These are phyloP conservation scores for Eucalyptus globulus DNA, from an alignment of 345 rosid species.

Conservation along the genomic window DNA sequence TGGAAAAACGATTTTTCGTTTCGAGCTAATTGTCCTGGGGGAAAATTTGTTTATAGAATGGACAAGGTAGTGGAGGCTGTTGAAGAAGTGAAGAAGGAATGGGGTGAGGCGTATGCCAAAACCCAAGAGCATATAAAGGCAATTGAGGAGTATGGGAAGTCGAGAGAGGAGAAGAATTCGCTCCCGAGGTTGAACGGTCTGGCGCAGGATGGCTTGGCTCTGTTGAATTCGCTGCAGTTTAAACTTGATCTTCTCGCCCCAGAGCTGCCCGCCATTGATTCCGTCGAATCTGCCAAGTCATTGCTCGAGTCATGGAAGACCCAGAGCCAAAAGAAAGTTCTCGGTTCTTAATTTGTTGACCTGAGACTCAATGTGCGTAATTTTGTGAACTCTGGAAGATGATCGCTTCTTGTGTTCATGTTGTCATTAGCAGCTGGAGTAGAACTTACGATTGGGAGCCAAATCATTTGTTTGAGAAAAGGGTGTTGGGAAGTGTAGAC, in stretches of 20 bases:
- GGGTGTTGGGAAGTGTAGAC: too few relatives aligned
- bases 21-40: neutral
- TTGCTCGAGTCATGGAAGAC: conserved; percentile 67
- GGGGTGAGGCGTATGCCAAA: conserved; percentile 56
- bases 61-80: conserved; percentile 76
- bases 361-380: too few relatives aligned
- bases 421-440: too few relatives aligned
- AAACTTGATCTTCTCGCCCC: conserved; percentile 82
- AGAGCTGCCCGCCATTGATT: conserved; percentile 56
- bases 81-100: conserved; percentile 78
- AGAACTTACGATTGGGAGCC: too few relatives aligned
- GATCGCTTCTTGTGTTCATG: too few relatives aligned
- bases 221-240: conserved; percentile 64
- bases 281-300: conserved; percentile 36
- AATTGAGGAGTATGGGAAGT: conserved; percentile 54
- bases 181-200: conserved; percentile 64
- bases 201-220: conserved; percentile 66
- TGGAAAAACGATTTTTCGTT: neutral
- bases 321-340: conserved; percentile 8
- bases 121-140: conserved; percentile 38
- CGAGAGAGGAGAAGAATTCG: conserved; percentile 38
- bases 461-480: too few relatives aligned
- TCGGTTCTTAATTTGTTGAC: too few relatives aligned
- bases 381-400: too few relatives aligned
- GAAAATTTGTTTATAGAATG: conserved; percentile 11